Evolutionary conservation across 768 basidiomycete genomes (phyloP).

Genomic region (Pulveroboletus sp.): DNA sequence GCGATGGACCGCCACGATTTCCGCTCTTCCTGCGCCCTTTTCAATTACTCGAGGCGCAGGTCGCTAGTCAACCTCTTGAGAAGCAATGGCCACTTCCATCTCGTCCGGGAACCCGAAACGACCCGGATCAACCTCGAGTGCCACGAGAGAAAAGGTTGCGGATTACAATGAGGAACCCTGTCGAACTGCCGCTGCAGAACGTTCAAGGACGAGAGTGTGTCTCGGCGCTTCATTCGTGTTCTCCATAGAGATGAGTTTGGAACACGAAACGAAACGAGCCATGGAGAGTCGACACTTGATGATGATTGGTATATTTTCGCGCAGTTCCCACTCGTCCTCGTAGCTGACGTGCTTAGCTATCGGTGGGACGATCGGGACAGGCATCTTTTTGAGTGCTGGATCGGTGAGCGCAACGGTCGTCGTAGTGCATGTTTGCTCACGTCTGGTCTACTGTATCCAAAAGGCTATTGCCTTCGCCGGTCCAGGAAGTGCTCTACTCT

Average conservation of each 20-base stretch:
- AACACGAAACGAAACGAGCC: conserved; percentile 34
- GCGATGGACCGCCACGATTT: not conserved
- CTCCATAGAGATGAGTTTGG: conserved; percentile 3
- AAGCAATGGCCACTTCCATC: not conserved
- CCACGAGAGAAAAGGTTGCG: not conserved
- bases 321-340: not conserved
- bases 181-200: not conserved
- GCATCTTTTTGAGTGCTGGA: conserved; percentile 58
- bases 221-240: conserved; percentile 1
- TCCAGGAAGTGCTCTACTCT: conserved; percentile 56
- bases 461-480: conserved; percentile 54
- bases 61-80: not conserved
- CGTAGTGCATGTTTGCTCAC: not conserved
- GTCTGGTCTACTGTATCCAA: not conserved
- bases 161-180: conserved; percentile 2
- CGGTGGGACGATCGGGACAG: conserved; percentile 56
- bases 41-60: not conserved
- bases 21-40: not conserved
- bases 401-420: conserved; percentile 31
- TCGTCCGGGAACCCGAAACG: not conserved
- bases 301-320: conserved; percentile 35
- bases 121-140: conserved; percentile 1
- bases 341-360: conserved; percentile 35
- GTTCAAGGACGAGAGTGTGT: not conserved
- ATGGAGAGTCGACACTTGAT: conserved; percentile 39